Base-by-base conservation (phyloP, 2,329 filamentous ascomycete genomes). In the Calonectria crousiana region DNA sequence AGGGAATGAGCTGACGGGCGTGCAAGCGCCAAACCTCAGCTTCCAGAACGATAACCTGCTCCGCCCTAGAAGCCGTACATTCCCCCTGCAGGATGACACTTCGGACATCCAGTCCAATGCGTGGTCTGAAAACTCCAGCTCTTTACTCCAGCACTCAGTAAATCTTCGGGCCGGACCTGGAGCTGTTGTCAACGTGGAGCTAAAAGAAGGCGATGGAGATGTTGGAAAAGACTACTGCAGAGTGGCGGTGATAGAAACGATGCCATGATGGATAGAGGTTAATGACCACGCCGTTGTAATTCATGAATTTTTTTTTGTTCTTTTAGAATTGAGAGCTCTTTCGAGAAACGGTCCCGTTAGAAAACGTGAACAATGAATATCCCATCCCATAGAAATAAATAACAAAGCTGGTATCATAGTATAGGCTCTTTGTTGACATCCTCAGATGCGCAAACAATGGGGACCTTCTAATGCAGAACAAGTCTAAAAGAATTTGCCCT, bases 401-500 rank as follows among this genome's bases (percentile, higher is more conserved):
- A 41, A 62, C 23, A 62, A 62, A 62, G n/a, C 36, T 62, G 56
- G 56, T 62, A 62, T 62, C 56, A 62, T 62, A 36, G 23, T 23
- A 62, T 62, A n/a, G 23, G 56, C 41, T 38, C 56, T 62, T 62
- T 62, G 56, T 38, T 38, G 23, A 41, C n/a, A 62, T 62, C 36
- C 9, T 41, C 16, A 30, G 23, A 41, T 56, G 56, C 8, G 34
- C 38, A 10, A 60, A 62, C 34, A 62, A 38, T 16, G 56, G 23
- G 23, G 23, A 62, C 28, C 14, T 16, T 41, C 56, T 41, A 62
- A 41, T 62, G 34, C 3, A 62, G 56, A 62, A 62, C 56, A 36
- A 38, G 9, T 62, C 69, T 78, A 86, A 69, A 86, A 85, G 64
- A 92, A 92, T 80, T 92, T 92, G 81, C 90, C 88, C 82, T 91